phyloP scores from a whole-genome alignment of 768 basidiomycete genomes.

The Tylopilus plumbeoviolaceoides region DNA sequence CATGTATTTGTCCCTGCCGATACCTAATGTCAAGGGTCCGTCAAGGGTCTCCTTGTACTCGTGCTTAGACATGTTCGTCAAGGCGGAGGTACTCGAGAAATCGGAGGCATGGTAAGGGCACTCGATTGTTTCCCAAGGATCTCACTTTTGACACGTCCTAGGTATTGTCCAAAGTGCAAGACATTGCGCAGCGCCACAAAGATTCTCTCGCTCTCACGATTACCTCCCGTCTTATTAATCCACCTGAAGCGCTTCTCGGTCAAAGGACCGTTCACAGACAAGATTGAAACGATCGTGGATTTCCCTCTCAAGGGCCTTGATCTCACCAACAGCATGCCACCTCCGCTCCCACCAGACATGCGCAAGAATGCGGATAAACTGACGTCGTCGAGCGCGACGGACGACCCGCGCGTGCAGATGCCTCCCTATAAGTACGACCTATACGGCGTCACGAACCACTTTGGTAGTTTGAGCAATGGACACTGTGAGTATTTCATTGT shows the following conservation, averaged over 20 bases:
- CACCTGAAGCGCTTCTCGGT: constrained; percentile 91
- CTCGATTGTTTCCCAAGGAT: not conserved
- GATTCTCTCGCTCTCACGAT: constrained; percentile 81
- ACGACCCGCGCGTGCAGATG: constrained; percentile 78
- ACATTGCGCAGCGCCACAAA: constrained; percentile 81
- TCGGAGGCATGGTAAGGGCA: constrained; percentile 84
- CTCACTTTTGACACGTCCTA: constrained; percentile 27
- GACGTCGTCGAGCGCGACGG: constrained; percentile 25
- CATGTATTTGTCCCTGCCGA: constrained; percentile 90
- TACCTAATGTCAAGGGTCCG: constrained; percentile 61
- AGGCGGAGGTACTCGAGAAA: constrained; percentile 85
- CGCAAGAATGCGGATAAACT: constrained; percentile 48
- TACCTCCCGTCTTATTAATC: constrained; percentile 90
- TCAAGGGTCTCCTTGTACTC: constrained; percentile 65
- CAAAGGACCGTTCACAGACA: constrained; percentile 91
- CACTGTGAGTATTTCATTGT: constrained; percentile 67
- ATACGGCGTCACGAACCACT: constrained; percentile 95
- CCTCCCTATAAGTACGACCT: constrained; percentile 92
- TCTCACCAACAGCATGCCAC: constrained; percentile 81
- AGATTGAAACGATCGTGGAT: constrained; percentile 92
- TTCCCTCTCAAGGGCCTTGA: constrained; percentile 69
- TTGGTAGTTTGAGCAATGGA: constrained; percentile 88
- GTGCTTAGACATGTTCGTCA: constrained; percentile 88
- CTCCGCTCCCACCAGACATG: constrained; percentile 64
- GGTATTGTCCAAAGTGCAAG: constrained; percentile 97